Percentiles rank a stretch among this genome's conserved stretches.
These are phyloP conservation scores for Candida glucosophila DNA, from an alignment of 1,139 yeast genomes.

Conservation along the genomic window DNA sequence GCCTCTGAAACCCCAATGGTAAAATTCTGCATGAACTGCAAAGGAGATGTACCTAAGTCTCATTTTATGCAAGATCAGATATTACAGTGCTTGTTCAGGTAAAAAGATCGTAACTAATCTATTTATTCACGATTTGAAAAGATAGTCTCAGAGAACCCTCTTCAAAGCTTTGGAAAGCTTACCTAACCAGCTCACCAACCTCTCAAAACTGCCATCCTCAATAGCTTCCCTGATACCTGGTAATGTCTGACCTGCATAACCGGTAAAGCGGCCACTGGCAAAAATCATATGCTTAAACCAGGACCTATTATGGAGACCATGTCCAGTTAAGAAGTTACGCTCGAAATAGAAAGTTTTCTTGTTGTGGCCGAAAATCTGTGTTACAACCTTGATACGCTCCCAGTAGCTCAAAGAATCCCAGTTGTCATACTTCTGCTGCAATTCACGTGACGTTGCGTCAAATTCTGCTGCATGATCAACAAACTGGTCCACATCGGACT, in stretches of 20 bases:
- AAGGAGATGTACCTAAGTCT: too few species aligned
- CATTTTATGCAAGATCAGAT: too few species aligned
- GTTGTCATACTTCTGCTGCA: conserved; percentile 29
- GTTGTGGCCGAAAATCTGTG: conserved; percentile 30
- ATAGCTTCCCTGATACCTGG: conserved; percentile 78
- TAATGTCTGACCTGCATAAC: conserved; percentile 74
- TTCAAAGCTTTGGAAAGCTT: conserved; percentile 33
- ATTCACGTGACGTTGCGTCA: too few species aligned
- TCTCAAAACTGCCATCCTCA: conserved; percentile 53
- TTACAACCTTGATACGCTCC: conserved; percentile 32
- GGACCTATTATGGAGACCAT: conserved; percentile 59
- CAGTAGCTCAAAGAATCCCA: conserved; percentile 27
- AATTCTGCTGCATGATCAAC: too few species aligned
- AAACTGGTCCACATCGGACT: too few species aligned
- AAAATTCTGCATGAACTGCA: too few species aligned
- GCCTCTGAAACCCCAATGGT: too few species aligned
- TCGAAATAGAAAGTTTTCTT: conserved; percentile 48
- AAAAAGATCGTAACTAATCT: too few species aligned
- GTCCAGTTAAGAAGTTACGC: conserved; percentile 51
- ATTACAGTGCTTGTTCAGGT: too few species aligned
- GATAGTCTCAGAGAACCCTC: conserved; percentile 17
- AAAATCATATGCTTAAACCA: conserved; percentile 84
- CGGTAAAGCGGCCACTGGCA: conserved; percentile 81
- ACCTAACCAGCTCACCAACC: conserved; percentile 50
- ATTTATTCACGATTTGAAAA: too few species aligned